Evolutionary conservation across 257 asterid species (phyloP).

Genomic region (Solanum pimpinellifolium): DNA sequence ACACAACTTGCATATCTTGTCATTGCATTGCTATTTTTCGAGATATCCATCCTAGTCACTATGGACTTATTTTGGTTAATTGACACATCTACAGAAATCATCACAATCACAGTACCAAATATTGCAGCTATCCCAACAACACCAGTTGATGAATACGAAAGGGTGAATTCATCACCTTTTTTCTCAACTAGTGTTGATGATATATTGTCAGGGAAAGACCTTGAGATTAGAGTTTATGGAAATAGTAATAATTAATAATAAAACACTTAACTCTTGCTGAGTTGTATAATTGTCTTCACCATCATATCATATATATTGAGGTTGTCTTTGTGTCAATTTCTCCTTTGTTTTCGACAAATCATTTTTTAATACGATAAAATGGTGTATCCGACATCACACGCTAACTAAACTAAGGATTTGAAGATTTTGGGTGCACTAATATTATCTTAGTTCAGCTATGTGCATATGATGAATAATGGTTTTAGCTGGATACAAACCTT

Average conservation of each 20-base stretch:
- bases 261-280: not conserved
- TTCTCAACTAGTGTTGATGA: not conserved
- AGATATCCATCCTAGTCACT: not conserved
- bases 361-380: not conserved
- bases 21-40: not conserved
- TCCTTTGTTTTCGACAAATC: not conserved
- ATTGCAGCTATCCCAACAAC: slow-evolving; percentile 56
- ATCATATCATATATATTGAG: not conserved
- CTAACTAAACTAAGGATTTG: too few species aligned
- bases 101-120: slow-evolving; percentile 31
- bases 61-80: not conserved
- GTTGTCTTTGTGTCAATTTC: not conserved
- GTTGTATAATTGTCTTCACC: not conserved
- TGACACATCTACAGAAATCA: not conserved
- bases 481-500: too few species aligned
- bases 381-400: not conserved
- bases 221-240: slow-evolving; percentile 34
- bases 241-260: too few species aligned
- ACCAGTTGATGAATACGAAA: slow-evolving; percentile 51
- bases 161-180: not conserved
- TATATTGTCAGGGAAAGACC: slow-evolving; percentile 52
- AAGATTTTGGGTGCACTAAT: accelerated
- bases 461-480: too few species aligned
- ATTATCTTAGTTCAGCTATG: too few species aligned
- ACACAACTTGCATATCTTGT: not conserved